These are phyloP conservation scores for Epichloe sibirici DNA, from an alignment of 2,329 filamentous ascomycete species.

Conservation along the genomic window DNA sequence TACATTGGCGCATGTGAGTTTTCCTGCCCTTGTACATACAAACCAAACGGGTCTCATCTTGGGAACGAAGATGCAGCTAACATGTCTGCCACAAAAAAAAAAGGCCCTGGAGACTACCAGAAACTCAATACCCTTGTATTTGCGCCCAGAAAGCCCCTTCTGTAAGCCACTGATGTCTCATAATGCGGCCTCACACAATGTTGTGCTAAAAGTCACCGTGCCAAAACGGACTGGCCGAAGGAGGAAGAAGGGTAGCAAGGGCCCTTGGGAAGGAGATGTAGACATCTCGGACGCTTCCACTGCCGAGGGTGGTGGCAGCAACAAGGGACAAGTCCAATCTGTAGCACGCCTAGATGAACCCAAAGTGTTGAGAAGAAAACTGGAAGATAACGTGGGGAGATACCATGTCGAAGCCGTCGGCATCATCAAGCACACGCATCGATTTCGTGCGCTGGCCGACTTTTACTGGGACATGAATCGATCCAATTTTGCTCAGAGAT, in stretches of 20 bases:
- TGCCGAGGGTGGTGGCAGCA: slow-evolving; percentile 2
- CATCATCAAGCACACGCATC: slow-evolving; percentile 65
- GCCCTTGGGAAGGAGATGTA: slow-evolving; percentile 43
- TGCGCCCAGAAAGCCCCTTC: slow-evolving; percentile 69
- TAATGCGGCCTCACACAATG: slow-evolving; percentile 64
- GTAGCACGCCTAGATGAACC: slow-evolving; percentile 40
- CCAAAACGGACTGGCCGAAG: slow-evolving; percentile 80
- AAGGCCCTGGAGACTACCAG: slow-evolving; percentile 37
- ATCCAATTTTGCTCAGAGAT: slow-evolving; percentile 56
- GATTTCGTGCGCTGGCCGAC: slow-evolving; percentile 78
- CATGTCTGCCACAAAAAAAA: neutral
- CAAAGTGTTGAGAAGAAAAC: slow-evolving; percentile 42
- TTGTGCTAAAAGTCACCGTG: slow-evolving; percentile 76
- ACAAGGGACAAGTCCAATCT: slow-evolving; percentile 23
- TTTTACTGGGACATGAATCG: slow-evolving; percentile 67
- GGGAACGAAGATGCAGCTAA: neutral
- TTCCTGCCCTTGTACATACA: neutral
- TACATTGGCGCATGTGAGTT: slow-evolving; percentile 26
- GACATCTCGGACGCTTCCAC: slow-evolving; percentile 16
- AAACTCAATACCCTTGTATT: slow-evolving; percentile 52
- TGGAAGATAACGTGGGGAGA: slow-evolving; percentile 56
- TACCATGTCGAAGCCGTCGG: slow-evolving; percentile 63
- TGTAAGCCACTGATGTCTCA: slow-evolving; percentile 68
- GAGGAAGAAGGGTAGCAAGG: slow-evolving; percentile 65
- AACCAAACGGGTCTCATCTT: neutral